Evolutionary conservation across 2,329 filamentous ascomycete genomes (phyloP).

Genomic region (Blastomyces silverae): DNA sequence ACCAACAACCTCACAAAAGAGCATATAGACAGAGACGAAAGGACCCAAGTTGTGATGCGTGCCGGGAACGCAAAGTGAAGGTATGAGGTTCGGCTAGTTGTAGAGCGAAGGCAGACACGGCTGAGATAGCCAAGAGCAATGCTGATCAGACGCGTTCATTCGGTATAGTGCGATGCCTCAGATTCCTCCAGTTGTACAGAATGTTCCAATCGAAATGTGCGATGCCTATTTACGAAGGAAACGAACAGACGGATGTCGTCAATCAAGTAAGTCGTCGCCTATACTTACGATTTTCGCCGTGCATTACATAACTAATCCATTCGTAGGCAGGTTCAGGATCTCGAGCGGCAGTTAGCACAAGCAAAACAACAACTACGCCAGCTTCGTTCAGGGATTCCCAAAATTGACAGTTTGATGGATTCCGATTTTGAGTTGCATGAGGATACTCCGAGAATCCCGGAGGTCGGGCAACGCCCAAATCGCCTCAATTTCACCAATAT

Average conservation of each 20-base stretch:
- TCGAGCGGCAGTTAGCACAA: conserved; percentile 81
- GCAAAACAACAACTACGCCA: conserved; percentile 73
- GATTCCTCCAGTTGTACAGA: conserved; percentile 95
- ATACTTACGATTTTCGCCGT: conserved; percentile 3
- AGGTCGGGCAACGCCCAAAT: conserved; percentile 59
- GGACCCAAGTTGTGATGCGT: conserved; percentile 96
- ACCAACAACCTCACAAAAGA: conserved; percentile 71
- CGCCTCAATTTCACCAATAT: conserved; percentile 55
- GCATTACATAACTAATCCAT: conserved; percentile 16
- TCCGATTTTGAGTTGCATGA: conserved; percentile 34
- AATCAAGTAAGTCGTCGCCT: conserved; percentile 57
- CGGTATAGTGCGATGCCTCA: conserved; percentile 73
- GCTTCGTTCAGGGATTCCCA: conserved; percentile 58
- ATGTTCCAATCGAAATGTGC: conserved; percentile 91
- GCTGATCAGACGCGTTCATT: conserved; percentile 6
- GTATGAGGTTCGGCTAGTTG: conserved; percentile 29
- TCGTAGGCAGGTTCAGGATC: conserved; percentile 75
- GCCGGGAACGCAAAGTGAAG: conserved; percentile 71
- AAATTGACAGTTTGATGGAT: conserved; percentile 44
- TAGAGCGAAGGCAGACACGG: neutral
- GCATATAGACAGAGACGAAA: conserved; percentile 93
- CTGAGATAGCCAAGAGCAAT: neutral
- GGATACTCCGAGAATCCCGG: conserved; percentile 54
- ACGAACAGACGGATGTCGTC: conserved; percentile 98
- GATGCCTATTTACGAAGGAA: conserved; percentile 98